Evolutionary conservation across 108 stramenopile species (phyloP).

Genomic region (Cyclostephanos tholiformis): DNA sequence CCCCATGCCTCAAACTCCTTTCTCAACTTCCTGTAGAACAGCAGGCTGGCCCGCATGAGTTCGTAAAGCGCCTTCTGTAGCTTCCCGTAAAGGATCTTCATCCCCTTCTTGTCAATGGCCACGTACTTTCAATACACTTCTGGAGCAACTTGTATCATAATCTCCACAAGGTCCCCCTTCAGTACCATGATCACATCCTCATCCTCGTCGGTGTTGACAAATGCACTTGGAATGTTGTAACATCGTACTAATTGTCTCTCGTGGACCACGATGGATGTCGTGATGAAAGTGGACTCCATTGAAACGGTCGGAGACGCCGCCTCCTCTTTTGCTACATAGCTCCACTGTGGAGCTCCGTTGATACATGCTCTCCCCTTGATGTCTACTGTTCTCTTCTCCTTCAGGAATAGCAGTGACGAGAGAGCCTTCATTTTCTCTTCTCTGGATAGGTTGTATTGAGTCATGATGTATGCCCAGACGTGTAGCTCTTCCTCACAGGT

Average conservation of each 20-base stretch:
- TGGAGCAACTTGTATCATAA: constrained; percentile 26
- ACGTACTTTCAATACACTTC: constrained; percentile 30
- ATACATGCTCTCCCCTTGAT: too few relatives aligned
- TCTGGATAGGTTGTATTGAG: constrained; percentile 8
- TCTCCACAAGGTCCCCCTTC: constrained; percentile 14
- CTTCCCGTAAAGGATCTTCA: too few relatives aligned
- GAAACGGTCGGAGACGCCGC: constrained; percentile 35
- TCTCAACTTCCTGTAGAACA: not conserved
- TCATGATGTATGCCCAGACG: constrained; percentile 1
- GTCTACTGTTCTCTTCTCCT: constrained; percentile 3
- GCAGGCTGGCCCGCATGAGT: constrained; percentile 2
- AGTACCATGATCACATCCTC: constrained; percentile 33
- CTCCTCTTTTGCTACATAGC: not conserved
- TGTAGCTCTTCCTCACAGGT: not conserved
- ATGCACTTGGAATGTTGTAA: constrained; percentile 54
- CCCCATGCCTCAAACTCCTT: too few relatives aligned
- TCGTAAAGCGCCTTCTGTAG: constrained; percentile 44
- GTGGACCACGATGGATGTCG: constrained; percentile 39
- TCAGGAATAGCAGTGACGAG: constrained; percentile 36
- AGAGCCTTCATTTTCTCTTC: constrained; percentile 20
- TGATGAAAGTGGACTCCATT: constrained; percentile 32
- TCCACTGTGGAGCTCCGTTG: too few relatives aligned
- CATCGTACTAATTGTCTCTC: constrained; percentile 45
- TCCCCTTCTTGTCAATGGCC: not conserved
- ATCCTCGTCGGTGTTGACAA: constrained; percentile 53